Evolutionary conservation across 805 yeast species (phyloP).

Genomic region (Zygosaccharomyces bisporus): DNA sequence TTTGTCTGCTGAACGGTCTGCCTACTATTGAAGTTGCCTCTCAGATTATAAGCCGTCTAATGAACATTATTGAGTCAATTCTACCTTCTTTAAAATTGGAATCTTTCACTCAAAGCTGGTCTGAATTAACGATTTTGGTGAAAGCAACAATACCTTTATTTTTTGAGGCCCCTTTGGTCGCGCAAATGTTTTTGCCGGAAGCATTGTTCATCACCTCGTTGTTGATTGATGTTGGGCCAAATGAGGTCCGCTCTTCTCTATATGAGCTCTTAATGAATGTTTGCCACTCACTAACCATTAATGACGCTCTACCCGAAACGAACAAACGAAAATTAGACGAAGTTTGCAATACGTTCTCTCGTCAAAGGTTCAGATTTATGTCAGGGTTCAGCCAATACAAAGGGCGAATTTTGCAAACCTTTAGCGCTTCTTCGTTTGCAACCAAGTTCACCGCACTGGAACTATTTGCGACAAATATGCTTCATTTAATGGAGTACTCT

Average conservation of each 20-base stretch:
- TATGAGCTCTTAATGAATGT: slow-evolving; percentile 62
- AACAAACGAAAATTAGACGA: slow-evolving; percentile 43
- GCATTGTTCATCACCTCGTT: slow-evolving; percentile 63
- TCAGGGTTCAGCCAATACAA: slow-evolving; percentile 64
- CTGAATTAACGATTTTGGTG: slow-evolving; percentile 66
- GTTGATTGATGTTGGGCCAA: slow-evolving; percentile 48
- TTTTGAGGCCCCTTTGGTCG: slow-evolving; percentile 62
- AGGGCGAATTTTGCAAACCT: slow-evolving; percentile 35
- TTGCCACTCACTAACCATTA: slow-evolving; percentile 63
- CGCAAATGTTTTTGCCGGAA: slow-evolving; percentile 67
- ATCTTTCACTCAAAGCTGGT: slow-evolving; percentile 53
- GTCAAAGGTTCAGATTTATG: slow-evolving; percentile 64
- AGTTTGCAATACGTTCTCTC: slow-evolving; percentile 41
- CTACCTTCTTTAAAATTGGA: slow-evolving; percentile 41
- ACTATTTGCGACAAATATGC: slow-evolving; percentile 52
- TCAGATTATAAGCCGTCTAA: slow-evolving; percentile 53
- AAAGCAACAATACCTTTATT: slow-evolving; percentile 60
- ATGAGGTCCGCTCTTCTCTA: slow-evolving; percentile 54
- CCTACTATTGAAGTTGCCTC: slow-evolving; percentile 76
- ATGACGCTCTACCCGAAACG: slow-evolving; percentile 45
- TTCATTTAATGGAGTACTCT: slow-evolving; percentile 48
- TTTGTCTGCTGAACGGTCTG: slow-evolving; percentile 56
- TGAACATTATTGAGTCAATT: slow-evolving; percentile 50
- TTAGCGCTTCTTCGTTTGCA: slow-evolving; percentile 39
- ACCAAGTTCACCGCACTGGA: slow-evolving; percentile 47